These are phyloP conservation scores for Rugonectria rugulosa DNA, from an alignment of 2,329 filamentous ascomycete genomes.

Conservation along the genomic window DNA sequence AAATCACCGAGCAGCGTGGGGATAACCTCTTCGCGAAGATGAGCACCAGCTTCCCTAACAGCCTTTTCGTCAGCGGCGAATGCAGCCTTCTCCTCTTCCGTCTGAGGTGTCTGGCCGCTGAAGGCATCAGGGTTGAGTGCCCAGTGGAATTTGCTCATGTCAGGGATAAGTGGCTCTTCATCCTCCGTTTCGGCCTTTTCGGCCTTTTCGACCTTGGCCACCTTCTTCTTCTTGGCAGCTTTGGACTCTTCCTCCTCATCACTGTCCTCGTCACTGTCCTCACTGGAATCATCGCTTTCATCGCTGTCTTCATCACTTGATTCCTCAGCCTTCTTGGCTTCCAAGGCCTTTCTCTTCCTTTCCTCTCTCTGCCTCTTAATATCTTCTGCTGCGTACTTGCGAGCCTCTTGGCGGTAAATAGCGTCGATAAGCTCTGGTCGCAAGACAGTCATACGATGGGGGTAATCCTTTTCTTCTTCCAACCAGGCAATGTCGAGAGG, in stretches of 20 bases:
- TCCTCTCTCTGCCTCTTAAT: conserved; percentile 64
- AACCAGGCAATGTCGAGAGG: conserved; percentile 92
- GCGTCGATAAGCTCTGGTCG: conserved; percentile 89
- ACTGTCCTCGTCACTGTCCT: conserved; percentile 41
- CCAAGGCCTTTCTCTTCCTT: conserved; percentile 40
- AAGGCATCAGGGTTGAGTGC: conserved; percentile 94
- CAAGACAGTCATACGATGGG: conserved; percentile 95
- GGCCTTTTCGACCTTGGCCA: conserved; percentile 2
- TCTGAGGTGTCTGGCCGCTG: conserved; percentile 90
- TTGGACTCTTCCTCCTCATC: conserved; percentile 39
- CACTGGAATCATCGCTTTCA: conserved; percentile 35
- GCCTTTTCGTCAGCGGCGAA: conserved; percentile 86
- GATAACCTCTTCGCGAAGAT: conserved; percentile 78
- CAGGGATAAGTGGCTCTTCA: conserved; percentile 64
- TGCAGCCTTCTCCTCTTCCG: conserved; percentile 86
- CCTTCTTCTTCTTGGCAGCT: conserved; percentile 30
- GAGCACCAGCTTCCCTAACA: conserved; percentile 83
- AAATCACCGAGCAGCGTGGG: conserved; percentile 88
- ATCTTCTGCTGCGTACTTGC: conserved; percentile 85
- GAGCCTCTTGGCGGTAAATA: conserved; percentile 84
- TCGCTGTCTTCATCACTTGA: conserved; percentile 44
- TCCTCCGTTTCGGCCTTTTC: conserved; percentile 38
- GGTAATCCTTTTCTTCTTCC: conserved; percentile 75
- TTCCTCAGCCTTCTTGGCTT: conserved; percentile 42
- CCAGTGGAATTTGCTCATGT: conserved; percentile 87